Conservation (phyloP, 345 rosid genomes). For the Euphorbia pulcherrima region DNA sequence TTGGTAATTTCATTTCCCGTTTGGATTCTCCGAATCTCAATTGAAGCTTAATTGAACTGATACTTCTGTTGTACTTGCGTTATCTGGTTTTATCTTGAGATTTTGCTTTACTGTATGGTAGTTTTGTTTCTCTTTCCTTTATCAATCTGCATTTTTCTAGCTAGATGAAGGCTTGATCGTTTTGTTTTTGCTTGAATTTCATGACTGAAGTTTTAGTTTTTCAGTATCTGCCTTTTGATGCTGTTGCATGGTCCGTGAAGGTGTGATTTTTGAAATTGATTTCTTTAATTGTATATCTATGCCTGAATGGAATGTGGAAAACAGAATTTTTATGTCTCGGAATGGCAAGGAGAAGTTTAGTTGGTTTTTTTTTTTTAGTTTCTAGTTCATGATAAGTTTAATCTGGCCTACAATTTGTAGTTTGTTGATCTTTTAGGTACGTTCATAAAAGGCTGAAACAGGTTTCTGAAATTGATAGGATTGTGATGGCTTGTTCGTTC, state of each 20-base stretch:
- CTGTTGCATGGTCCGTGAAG: not conserved
- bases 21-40: too few species aligned
- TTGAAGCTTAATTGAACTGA: too few species aligned
- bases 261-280: not conserved
- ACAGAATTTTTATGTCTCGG: not conserved
- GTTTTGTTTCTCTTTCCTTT: not conserved
- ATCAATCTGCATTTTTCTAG: not conserved
- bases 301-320: not conserved
- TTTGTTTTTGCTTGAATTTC: not conserved
- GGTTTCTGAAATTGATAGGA: conserved; percentile 9
- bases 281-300: not conserved
- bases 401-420: not conserved
- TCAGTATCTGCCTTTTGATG: not conserved
- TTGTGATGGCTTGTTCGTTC: not conserved
- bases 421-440: not conserved
- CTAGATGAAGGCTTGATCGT: not conserved
- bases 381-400: not conserved
- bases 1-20: not conserved
- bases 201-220: too few species aligned
- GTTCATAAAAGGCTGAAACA: not conserved
- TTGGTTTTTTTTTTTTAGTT: not conserved
- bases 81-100: not conserved
- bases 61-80: not conserved
- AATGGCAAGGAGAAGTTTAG: not conserved
- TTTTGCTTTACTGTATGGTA: not conserved